A percentile compares a stretch with the other conserved stretches of the same genome.
phyloP scores from a whole-genome alignment of 75 land plant species.

The Picea glauca region DNA sequence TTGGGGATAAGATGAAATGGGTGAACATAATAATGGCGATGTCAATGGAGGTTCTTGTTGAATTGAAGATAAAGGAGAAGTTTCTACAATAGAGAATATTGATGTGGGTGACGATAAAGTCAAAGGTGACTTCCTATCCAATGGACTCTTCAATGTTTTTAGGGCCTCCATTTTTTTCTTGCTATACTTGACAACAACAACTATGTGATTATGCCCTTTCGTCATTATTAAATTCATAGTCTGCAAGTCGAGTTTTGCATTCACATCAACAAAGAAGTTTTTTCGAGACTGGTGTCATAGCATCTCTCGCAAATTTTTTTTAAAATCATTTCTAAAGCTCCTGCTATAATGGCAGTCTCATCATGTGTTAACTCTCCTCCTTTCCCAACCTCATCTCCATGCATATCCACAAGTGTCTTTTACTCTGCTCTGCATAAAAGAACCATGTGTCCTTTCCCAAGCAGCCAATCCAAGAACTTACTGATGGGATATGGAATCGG shows the following conservation, averaged over 20 bases:
- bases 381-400: conserved; percentile 92
- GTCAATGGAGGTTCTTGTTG: conserved; percentile 13
- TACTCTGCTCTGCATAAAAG: conserved; percentile 75
- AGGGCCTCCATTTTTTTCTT: conserved; percentile 13
- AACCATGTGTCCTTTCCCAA: conserved; percentile 65
- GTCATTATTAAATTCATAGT: conserved; percentile 66
- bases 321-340: conserved; percentile 82
- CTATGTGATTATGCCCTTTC: conserved; percentile 88
- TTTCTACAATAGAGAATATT: conserved; percentile 10
- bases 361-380: conserved; percentile 96
- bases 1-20: conserved; percentile 21
- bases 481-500: conserved; percentile 75
- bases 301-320: conserved; percentile 79
- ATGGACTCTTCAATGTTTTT: conserved; percentile 12
- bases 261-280: conserved; percentile 87
- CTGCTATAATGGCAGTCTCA: conserved; percentile 93
- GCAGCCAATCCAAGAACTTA: conserved; percentile 60
- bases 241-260: conserved; percentile 57
- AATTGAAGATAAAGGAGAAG: conserved; percentile 31
- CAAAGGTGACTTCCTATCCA: conserved; percentile 29
- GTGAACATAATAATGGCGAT: conserved; percentile 12
- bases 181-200: conserved; percentile 60
- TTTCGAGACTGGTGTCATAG: conserved; percentile 83
- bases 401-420: conserved; percentile 76
- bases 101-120: conserved; percentile 14